phyloP scores from a whole-genome alignment of 1,139 yeast species.

The Suhomyces atakaporum region DNA sequence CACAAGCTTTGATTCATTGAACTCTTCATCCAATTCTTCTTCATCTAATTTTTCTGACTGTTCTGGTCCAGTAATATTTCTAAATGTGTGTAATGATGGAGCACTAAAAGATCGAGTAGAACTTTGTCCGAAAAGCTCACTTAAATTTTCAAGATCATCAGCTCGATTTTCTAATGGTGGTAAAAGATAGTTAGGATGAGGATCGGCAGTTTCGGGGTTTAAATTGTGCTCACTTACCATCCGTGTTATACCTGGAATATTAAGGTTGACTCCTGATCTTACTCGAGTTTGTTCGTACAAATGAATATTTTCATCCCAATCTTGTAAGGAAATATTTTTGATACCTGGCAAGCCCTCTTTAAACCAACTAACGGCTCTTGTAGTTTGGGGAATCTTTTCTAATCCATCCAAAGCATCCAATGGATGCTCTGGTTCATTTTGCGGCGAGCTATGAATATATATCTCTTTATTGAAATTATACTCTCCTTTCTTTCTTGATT shows the following conservation, averaged over 20 bases:
- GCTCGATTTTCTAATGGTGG: slow-evolving; percentile 24
- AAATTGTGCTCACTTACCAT: slow-evolving; percentile 17
- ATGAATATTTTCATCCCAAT: slow-evolving; percentile 34
- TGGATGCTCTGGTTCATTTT: slow-evolving; percentile 4
- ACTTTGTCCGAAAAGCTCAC: slow-evolving; percentile 22
- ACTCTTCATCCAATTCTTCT: neutral
- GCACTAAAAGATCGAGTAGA: slow-evolving; percentile 36
- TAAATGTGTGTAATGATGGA: slow-evolving; percentile 44
- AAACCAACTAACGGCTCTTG: slow-evolving; percentile 17
- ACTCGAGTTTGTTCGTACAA: slow-evolving; percentile 27
- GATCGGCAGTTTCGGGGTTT: slow-evolving; percentile 6
- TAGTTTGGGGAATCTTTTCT: slow-evolving; percentile 33
- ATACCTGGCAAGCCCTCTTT: slow-evolving; percentile 10
- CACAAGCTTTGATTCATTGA: too few relatives aligned
- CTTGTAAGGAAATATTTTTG: slow-evolving; percentile 30
- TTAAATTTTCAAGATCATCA: slow-evolving; percentile 18
- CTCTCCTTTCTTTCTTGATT: slow-evolving; percentile 10
- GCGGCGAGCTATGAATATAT: neutral
- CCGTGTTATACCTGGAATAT: slow-evolving; percentile 18
- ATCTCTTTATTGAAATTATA: slow-evolving; percentile 3
- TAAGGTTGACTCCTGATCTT: slow-evolving; percentile 25
- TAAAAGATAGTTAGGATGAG: slow-evolving; percentile 15
- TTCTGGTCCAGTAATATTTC: slow-evolving; percentile 18
- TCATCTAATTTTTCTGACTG: neutral
- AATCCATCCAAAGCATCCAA: slow-evolving; percentile 24